phyloP scores from a whole-genome alignment of 2,329 filamentous ascomycete species.

The Alternaria longipes region DNA sequence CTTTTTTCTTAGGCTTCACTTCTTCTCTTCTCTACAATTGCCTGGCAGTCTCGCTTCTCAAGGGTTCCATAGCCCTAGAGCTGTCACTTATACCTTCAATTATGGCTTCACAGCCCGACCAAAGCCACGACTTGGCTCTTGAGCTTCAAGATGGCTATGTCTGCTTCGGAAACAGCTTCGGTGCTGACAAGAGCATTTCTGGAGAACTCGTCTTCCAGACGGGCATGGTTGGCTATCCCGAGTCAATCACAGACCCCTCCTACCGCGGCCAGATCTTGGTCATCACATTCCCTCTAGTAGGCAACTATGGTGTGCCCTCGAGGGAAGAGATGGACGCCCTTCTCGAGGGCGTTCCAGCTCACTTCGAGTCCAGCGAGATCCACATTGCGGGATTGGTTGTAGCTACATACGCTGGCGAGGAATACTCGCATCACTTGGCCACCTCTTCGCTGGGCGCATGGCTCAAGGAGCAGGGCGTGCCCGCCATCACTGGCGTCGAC shows the following conservation, averaged over 20 bases:
- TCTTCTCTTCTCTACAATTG: constrained; percentile 38
- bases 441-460: constrained; percentile 89
- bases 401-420: constrained; percentile 91
- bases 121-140: constrained; percentile 76
- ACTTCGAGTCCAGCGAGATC: constrained; percentile 93
- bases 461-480: constrained; percentile 95
- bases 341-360: constrained; percentile 82
- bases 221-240: constrained; percentile 98
- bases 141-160: constrained; percentile 92
- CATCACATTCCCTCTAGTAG: constrained; percentile 92
- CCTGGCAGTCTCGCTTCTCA: constrained; percentile 44
- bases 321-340: constrained; percentile 85
- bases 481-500: constrained; percentile 94
- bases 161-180: constrained; percentile 96
- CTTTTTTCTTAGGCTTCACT: constrained; percentile 27
- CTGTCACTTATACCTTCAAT: constrained; percentile 38
- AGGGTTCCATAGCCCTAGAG: constrained; percentile 47
- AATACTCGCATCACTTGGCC: constrained; percentile 94
- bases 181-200: constrained; percentile 90
- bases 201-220: constrained; percentile 99
- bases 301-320: constrained; percentile 96
- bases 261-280: constrained; percentile 95
- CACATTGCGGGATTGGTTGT: constrained; percentile 93
- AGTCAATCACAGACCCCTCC: constrained; percentile 88
- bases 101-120: constrained; percentile 45